Percentiles rank a stretch among this genome's conserved stretches.
These are phyloP conservation scores for Boletus huronensis DNA, from an alignment of 768 basidiomycete species.

Conservation along the genomic window DNA sequence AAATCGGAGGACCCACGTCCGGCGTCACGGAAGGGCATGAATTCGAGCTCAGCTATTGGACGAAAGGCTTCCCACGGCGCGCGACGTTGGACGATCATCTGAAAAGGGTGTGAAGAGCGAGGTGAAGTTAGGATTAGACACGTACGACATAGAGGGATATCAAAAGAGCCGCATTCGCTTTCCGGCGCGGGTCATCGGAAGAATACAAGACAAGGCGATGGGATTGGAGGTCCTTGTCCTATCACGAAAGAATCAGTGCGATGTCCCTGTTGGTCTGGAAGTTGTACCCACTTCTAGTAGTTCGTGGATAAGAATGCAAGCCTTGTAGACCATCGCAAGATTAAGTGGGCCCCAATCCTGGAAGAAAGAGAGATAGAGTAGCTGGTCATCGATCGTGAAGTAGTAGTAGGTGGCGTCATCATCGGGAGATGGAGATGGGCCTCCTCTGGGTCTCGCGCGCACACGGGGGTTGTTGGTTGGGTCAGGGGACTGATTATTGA, in stretches of 20 bases:
- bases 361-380: constrained; percentile 90
- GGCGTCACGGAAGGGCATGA: constrained; percentile 95
- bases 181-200: constrained; percentile 77
- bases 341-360: constrained; percentile 94
- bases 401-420: constrained; percentile 79
- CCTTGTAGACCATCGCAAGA: constrained; percentile 90
- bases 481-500: constrained; percentile 59
- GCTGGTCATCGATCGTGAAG: constrained; percentile 90
- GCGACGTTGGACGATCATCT: constrained; percentile 92
- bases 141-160: constrained; percentile 91
- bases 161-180: constrained; percentile 92
- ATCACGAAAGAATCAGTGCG: constrained; percentile 22
- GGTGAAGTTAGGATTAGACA: constrained; percentile 14
- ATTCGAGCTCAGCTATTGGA: constrained; percentile 87
- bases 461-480: constrained; percentile 55
- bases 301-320: constrained; percentile 88
- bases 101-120: constrained; percentile 20
- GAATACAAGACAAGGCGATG: constrained; percentile 86
- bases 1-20: constrained; percentile 91
- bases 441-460: constrained; percentile 55
- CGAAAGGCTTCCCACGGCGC: constrained; percentile 95
- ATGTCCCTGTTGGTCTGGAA: constrained; percentile 15
- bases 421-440: constrained; percentile 66
- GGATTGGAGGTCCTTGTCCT: constrained; percentile 74
- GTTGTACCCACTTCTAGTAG: constrained; percentile 64